These are phyloP conservation scores for Nemania diffusa DNA, from an alignment of 2,329 filamentous ascomycete species.

Conservation along the genomic window DNA sequence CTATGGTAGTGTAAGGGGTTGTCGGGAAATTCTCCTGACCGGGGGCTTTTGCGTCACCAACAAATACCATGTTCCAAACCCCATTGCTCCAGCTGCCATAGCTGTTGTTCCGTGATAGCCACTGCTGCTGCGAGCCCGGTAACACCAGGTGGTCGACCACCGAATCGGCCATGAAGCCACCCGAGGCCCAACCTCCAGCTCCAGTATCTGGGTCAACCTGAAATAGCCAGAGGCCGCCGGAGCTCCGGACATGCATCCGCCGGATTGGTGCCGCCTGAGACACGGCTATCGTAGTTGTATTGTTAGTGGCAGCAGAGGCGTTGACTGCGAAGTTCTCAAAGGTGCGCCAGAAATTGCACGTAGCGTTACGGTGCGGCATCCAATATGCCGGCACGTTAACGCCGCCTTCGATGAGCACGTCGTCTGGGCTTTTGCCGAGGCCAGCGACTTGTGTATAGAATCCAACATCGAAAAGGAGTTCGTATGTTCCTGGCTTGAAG, in stretches of 20 bases:
- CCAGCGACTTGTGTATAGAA: constrained; percentile 51
- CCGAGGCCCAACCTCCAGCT: constrained; percentile 50
- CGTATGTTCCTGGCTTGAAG: constrained; percentile 49
- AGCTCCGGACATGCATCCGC: constrained; percentile 47
- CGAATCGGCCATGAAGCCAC: constrained; percentile 50
- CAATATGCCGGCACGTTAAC: constrained; percentile 50
- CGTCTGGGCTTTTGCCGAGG: constrained; percentile 46
- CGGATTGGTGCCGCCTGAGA: constrained; percentile 50
- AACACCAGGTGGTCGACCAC: constrained; percentile 48
- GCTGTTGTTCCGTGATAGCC: constrained; percentile 49
- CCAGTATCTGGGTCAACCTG: constrained; percentile 48
- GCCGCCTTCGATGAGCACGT: constrained; percentile 49
- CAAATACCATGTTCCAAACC: constrained; percentile 52
- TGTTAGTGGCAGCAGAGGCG: constrained; percentile 47
- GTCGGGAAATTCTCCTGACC: constrained; percentile 44
- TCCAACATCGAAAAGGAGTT: constrained; percentile 49
- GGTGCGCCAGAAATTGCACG: constrained; percentile 51
- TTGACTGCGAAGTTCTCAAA: constrained; percentile 50
- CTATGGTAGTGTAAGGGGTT: constrained; percentile 47
- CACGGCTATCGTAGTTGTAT: constrained; percentile 50
- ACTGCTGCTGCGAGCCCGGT: constrained; percentile 51
- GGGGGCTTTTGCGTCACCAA: constrained; percentile 47
- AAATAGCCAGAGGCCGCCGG: constrained; percentile 50
- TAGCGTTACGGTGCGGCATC: constrained; percentile 51
- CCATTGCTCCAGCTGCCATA: constrained; percentile 50